These are phyloP conservation scores for Ophiostoma sp. DNA, from an alignment of 2,329 filamentous ascomycete species.

Conservation along the genomic window DNA sequence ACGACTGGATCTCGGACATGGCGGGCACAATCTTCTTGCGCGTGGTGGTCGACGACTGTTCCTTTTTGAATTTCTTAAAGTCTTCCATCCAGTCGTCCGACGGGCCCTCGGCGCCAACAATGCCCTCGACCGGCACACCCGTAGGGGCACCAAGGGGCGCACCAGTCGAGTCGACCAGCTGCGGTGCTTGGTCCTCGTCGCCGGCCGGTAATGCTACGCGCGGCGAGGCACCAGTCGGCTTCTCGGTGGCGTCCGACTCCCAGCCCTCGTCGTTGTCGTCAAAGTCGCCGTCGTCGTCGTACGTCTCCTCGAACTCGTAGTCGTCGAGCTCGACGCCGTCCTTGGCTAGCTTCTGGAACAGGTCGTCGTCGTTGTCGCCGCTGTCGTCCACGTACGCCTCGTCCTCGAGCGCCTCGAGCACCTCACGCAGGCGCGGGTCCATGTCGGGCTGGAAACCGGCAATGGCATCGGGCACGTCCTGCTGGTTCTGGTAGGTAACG, in stretches of 20 bases:
- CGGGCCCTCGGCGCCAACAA: neutral
- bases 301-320: conserved; percentile 68
- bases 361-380: conserved; percentile 69
- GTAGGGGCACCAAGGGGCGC: neutral
- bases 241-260: conserved; percentile 91
- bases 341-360: conserved; percentile 58
- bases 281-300: conserved; percentile 43
- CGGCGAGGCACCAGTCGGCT: conserved; percentile 40
- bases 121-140: neutral
- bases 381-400: conserved; percentile 90
- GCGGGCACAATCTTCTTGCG: conserved; percentile 38
- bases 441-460: conserved; percentile 95
- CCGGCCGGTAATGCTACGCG: neutral
- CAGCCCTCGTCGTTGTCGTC: conserved; percentile 73
- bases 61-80: conserved; percentile 91
- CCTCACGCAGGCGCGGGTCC: conserved; percentile 87
- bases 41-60: conserved; percentile 36
- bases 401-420: conserved; percentile 88
- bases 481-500: conserved; percentile 83
- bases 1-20: conserved; percentile 61
- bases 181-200: conserved; percentile 33
- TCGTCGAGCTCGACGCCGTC: conserved; percentile 50
- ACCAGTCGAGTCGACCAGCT: conserved; percentile 38
- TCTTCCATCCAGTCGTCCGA: conserved; percentile 76
- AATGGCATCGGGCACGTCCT: conserved; percentile 85